A percentile compares a stretch with the other conserved stretches of the same genome.
Conservation (phyloP, 1,139 yeast genomes). For the Lodderomyces metapsilosis region DNA sequence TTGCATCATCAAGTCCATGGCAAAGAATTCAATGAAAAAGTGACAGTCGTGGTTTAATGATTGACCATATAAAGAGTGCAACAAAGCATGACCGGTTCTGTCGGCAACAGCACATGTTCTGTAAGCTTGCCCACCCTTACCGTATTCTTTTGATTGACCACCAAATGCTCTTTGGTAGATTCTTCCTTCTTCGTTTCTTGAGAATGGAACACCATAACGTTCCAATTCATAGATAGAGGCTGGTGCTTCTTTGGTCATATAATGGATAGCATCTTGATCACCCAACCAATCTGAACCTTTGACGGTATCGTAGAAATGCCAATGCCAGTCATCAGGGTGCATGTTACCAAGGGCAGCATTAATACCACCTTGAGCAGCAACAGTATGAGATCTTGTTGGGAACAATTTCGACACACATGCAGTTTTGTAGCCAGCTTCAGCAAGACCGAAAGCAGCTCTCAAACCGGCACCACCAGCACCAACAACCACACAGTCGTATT, state of each 20-base stretch:
- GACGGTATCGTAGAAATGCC: slow-evolving; percentile 99
- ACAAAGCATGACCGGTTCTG: slow-evolving; percentile 96
- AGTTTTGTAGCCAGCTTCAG: slow-evolving; percentile 95
- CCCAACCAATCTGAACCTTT: slow-evolving; percentile 99
- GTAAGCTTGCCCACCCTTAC: slow-evolving; percentile 99
- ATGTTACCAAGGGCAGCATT: slow-evolving; percentile 97
- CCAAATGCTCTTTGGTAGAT: slow-evolving; percentile 99
- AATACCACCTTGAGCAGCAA: slow-evolving; percentile 99
- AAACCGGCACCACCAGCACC: slow-evolving; percentile 99
- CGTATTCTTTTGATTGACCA: slow-evolving; percentile 93
- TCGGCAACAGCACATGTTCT: slow-evolving; percentile 99
- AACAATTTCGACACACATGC: slow-evolving; percentile 96
- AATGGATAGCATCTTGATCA: slow-evolving; percentile 98
- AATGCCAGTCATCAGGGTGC: slow-evolving; percentile 98
- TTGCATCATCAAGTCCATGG: slow-evolving; percentile 91
- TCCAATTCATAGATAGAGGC: slow-evolving; percentile 93
- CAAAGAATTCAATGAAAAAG: slow-evolving; percentile 96
- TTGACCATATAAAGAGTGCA: slow-evolving; percentile 96
- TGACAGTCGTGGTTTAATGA: slow-evolving; percentile 95
- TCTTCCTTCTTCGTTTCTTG: slow-evolving; percentile 95
- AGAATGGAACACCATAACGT: slow-evolving; percentile 97
- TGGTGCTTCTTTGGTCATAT: slow-evolving; percentile 99
- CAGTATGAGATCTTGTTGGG: slow-evolving; percentile 98
- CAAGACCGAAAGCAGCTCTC: slow-evolving; percentile 97
- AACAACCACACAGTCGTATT: slow-evolving; percentile 94